phyloP scores from a whole-genome alignment of 352 stramenopile species.

The Phytophthora chlamydospora region DNA sequence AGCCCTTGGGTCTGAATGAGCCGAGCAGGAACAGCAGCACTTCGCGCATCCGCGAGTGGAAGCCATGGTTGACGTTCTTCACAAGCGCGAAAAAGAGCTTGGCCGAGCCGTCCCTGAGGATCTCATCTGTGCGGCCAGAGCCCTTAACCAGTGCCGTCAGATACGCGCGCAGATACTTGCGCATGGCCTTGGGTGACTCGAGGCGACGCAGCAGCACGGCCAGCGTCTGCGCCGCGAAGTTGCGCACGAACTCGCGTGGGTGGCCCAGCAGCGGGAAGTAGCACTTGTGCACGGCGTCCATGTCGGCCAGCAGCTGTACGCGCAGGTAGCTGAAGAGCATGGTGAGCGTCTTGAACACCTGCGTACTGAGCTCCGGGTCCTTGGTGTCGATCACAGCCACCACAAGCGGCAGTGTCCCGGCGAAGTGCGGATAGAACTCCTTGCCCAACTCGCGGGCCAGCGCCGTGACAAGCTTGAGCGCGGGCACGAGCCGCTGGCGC shows the following conservation, averaged over 20 bases:
- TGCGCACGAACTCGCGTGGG: constrained; percentile 84
- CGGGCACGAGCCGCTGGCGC: constrained; percentile 67
- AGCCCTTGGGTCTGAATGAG: constrained; percentile 64
- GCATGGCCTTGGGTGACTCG: constrained; percentile 74
- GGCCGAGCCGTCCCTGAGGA: constrained; percentile 86
- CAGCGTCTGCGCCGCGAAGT: constrained; percentile 89
- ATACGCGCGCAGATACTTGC: constrained; percentile 81
- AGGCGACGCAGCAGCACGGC: constrained; percentile 84
- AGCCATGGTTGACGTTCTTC: constrained; percentile 84
- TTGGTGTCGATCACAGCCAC: constrained; percentile 86
- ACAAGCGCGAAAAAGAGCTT: constrained; percentile 86
- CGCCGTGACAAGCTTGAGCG: constrained; percentile 85
- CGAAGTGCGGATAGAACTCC: constrained; percentile 90
- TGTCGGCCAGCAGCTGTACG: constrained; percentile 84
- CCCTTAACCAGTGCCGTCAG: constrained; percentile 79
- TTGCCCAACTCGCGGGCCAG: constrained; percentile 84
- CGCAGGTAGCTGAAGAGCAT: constrained; percentile 91
- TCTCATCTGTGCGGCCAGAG: constrained; percentile 57
- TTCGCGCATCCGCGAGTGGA: constrained; percentile 87
- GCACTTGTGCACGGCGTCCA: constrained; percentile 90
- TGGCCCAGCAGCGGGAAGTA: constrained; percentile 91
- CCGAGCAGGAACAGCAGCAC: constrained; percentile 76
- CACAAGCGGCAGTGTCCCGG: constrained; percentile 58
- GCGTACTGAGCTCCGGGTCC: constrained; percentile 88
- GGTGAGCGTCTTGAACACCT: constrained; percentile 92